Conservation (phyloP, 1,284 basidiomycete genomes). For the Ustilago hordei region DNA sequence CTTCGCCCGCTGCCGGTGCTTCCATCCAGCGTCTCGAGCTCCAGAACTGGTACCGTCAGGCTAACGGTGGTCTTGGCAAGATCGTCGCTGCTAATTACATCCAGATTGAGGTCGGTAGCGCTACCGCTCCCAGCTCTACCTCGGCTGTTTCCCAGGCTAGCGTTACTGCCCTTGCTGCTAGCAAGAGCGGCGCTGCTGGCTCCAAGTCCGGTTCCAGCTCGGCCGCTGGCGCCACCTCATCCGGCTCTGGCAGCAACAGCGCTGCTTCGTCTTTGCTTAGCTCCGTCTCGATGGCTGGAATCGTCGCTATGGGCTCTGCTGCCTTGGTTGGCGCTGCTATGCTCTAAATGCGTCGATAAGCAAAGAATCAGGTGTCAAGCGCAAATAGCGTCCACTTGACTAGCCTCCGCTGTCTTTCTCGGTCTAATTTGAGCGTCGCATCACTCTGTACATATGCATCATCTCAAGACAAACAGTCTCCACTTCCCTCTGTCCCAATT, state of each 20-base stretch:
- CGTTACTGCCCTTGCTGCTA: constrained; percentile 41
- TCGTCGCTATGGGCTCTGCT: constrained; percentile 40
- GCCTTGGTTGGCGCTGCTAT: constrained; percentile 36
- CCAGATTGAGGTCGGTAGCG: constrained; percentile 50
- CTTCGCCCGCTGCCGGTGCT: constrained; percentile 34
- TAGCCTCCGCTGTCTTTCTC: background rate
- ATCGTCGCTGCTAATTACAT: constrained; percentile 60
- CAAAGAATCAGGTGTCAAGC: background rate
- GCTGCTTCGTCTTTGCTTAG: constrained; percentile 14
- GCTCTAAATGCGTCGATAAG: constrained; percentile 14
- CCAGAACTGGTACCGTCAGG: constrained; percentile 43
- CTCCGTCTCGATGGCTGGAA: constrained; percentile 31
- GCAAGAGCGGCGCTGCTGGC: constrained; percentile 34
- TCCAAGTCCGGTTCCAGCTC: constrained; percentile 22
- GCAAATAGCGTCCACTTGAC: background rate
- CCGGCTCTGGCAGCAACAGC: constrained; percentile 9
- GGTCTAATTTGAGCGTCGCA: background rate
- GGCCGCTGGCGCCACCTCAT: constrained; percentile 9
- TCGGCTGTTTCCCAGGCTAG: constrained; percentile 33
- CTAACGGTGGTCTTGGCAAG: constrained; percentile 52
- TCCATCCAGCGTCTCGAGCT: constrained; percentile 33
- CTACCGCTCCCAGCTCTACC: constrained; percentile 42
- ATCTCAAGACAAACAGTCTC: background rate
- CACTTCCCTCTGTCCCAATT: background rate
- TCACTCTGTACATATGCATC: constrained; percentile 6